Conservation (phyloP, 1,284 basidiomycete genomes). For the Irpex rosettiformis region DNA sequence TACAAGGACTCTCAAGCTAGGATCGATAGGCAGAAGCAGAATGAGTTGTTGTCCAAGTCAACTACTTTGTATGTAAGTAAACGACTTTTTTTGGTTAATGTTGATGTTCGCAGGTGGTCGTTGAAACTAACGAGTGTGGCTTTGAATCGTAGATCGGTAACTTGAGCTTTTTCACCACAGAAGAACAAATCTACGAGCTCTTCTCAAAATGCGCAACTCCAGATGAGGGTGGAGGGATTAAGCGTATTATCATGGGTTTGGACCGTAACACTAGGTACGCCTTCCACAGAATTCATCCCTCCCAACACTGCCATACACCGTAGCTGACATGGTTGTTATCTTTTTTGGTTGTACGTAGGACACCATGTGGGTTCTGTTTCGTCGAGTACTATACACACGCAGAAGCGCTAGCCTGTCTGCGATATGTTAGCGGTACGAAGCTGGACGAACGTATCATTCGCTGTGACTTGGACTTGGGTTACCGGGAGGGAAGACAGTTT, state of each 20-base stretch:
- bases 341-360: conserved; percentile 45
- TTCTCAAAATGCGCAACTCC: conserved; percentile 91
- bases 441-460: conserved; percentile 99
- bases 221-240: conserved; percentile 93
- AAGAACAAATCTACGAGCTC: conserved; percentile 99
- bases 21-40: conserved; percentile 67
- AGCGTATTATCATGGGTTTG: conserved; percentile 99
- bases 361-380: conserved; percentile 99
- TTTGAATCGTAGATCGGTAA: conserved; percentile 78
- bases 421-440: conserved; percentile 95
- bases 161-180: conserved; percentile 96
- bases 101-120: not conserved
- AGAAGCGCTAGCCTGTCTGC: conserved; percentile 91
- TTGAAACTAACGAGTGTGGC: not conserved
- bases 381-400: conserved; percentile 98
- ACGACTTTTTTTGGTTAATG: not conserved
- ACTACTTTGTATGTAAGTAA: conserved; percentile 72
- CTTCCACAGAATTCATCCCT: conserved; percentile 9
- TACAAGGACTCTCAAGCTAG: conserved; percentile 90
- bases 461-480: conserved; percentile 97
- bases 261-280: conserved; percentile 91
- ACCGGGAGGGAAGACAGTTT: conserved; percentile 96
- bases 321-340: not conserved
- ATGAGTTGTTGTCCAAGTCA: conserved; percentile 68
- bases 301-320: too few relatives aligned